phyloP scores from a whole-genome alignment of 2,329 filamentous ascomycete genomes.

The Graphilbum fragrans region DNA sequence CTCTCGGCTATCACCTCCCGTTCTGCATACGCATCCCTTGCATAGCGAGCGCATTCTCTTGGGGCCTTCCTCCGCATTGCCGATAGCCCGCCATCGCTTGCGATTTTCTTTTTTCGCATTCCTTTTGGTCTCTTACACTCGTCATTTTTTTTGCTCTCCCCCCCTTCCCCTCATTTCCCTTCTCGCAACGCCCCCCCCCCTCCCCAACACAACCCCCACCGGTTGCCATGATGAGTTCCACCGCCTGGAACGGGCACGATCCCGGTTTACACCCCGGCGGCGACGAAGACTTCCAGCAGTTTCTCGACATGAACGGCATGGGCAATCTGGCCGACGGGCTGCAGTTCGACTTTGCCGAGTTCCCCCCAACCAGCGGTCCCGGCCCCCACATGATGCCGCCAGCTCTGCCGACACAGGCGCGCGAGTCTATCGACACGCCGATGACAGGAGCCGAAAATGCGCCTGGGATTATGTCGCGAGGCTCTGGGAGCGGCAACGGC shows the following conservation, averaged over 20 bases:
- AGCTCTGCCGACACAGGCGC: constrained; percentile 11
- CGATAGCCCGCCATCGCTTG: too few species aligned
- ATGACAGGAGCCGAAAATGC: constrained; percentile 32
- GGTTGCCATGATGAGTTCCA: constrained; percentile 38
- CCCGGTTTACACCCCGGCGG: constrained; percentile 35
- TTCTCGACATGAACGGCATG: constrained; percentile 48
- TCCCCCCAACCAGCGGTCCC: constrained; percentile 25
- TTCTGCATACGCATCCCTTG: too few species aligned
- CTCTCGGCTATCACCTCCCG: too few species aligned
- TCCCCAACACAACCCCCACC: constrained; percentile 2
- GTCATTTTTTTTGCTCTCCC: too few species aligned
- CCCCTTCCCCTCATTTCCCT: background rate
- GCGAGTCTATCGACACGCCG: constrained; percentile 33
- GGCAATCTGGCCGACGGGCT: constrained; percentile 38
- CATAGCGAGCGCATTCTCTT: too few species aligned
- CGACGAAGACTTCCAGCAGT: constrained; percentile 54
- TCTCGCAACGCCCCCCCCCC: background rate
- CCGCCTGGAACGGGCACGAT: constrained; percentile 44
- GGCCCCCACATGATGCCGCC: constrained; percentile 6
- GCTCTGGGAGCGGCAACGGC: constrained; percentile 25
- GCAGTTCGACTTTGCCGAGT: constrained; percentile 48
- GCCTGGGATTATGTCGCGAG: constrained; percentile 22
- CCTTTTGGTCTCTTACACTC: too few species aligned
- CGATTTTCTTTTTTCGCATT: too few species aligned
- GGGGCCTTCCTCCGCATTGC: too few species aligned